A percentile compares a stretch with the other conserved stretches of the same genome.
These are phyloP conservation scores for Psilocybe tampanensis DNA, from an alignment of 768 basidiomycete species.

Conservation along the genomic window DNA sequence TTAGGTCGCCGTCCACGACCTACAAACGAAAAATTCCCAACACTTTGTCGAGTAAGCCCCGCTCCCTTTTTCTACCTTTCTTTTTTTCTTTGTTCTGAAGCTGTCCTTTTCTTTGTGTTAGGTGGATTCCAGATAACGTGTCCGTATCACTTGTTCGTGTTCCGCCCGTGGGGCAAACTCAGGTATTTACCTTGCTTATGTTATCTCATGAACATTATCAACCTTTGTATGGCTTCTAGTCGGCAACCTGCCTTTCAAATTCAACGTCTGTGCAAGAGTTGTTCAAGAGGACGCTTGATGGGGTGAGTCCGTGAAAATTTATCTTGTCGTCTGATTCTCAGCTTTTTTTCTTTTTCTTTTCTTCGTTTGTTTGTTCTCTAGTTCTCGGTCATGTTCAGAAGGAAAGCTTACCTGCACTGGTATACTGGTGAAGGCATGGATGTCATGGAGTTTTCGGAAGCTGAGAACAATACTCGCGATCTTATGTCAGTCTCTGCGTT, in stretches of 20 bases:
- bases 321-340: not conserved
- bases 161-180: conserved; percentile 78
- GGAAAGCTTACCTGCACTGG: conserved; percentile 87
- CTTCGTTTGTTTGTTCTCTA: conserved; percentile 30
- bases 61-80: not conserved
- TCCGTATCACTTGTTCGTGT: conserved; percentile 83
- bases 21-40: conserved; percentile 75
- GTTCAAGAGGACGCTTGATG: conserved; percentile 71
- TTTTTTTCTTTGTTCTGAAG: not conserved
- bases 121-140: conserved; percentile 92
- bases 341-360: not conserved
- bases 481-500: conserved; percentile 62
- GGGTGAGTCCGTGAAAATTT: conserved; percentile 40
- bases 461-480: conserved; percentile 82
- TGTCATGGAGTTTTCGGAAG: conserved; percentile 81
- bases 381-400: conserved; percentile 83
- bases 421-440: conserved; percentile 95
- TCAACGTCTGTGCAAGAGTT: conserved; percentile 86
- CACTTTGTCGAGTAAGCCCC: conserved; percentile 77
- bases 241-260: conserved; percentile 73
- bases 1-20: conserved; percentile 68
- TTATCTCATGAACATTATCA: conserved; percentile 2
- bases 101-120: conserved; percentile 29
- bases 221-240: conserved; percentile 34
- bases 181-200: conserved; percentile 40